A percentile compares a stretch with the other conserved stretches of the same genome.
Conservation (phyloP, 2,329 filamentous ascomycete genomes). For the Akanthomyces uredinophilus region DNA sequence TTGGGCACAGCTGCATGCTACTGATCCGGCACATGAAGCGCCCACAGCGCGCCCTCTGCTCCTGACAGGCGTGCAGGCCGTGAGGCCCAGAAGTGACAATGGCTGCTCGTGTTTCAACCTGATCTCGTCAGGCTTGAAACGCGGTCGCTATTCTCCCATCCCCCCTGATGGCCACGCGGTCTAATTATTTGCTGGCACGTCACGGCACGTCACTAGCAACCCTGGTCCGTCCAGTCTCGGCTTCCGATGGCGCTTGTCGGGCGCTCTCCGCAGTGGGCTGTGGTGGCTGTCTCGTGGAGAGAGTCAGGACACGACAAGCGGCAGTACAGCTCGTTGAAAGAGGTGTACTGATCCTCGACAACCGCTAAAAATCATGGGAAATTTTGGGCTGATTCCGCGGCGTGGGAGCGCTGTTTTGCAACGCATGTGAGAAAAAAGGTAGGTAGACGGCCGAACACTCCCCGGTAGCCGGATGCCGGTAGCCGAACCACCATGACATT, state of each 20-base stretch:
- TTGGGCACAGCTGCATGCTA: constrained; percentile 11
- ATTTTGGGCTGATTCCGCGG: too few species aligned
- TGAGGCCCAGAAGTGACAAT: neutral
- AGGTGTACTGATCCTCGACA: too few species aligned
- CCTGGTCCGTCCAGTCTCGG: neutral
- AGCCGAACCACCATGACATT: too few species aligned
- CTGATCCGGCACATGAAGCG: neutral
- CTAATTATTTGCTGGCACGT: too few species aligned
- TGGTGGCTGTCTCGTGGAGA: neutral
- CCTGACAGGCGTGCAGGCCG: neutral
- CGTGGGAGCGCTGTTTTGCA: too few species aligned
- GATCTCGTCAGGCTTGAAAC: constrained; percentile 2
- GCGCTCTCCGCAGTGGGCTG: constrained; percentile 1
- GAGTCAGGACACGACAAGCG: too few species aligned
- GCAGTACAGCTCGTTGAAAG: too few species aligned
- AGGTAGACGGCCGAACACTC: too few species aligned
- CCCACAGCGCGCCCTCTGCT: neutral
- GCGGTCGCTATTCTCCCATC: neutral
- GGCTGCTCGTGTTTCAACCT: neutral
- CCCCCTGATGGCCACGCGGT: neutral
- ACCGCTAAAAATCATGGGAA: too few species aligned
- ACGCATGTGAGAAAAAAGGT: too few species aligned
- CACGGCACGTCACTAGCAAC: too few species aligned
- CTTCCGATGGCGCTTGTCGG: constrained; percentile 9
- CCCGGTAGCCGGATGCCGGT: too few species aligned